Conservation (phyloP, 2,329 filamentous ascomycete species). For the Cordyceps farinosa region DNA sequence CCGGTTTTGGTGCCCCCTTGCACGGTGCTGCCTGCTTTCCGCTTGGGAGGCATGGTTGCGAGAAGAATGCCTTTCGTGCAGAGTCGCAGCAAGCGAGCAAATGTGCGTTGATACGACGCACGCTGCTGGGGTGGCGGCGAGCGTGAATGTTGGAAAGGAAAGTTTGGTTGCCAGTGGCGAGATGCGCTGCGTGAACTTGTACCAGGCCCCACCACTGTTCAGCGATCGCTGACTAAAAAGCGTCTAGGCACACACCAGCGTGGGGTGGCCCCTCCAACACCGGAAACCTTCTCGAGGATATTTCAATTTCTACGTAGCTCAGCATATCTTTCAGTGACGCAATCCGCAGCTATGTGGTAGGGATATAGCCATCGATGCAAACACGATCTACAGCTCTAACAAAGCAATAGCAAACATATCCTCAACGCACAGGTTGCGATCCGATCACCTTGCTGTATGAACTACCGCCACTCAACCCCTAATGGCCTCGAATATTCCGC, state of each 20-base stretch:
- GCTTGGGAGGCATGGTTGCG: constrained; percentile 62
- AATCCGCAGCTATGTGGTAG: constrained; percentile 36
- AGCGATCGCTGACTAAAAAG: constrained; percentile 8
- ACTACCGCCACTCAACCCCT: constrained; percentile 3
- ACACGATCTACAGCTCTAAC: constrained; percentile 1
- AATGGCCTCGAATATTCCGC: constrained; percentile 16
- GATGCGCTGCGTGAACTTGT: background rate
- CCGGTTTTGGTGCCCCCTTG: constrained; percentile 52
- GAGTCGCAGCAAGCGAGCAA: background rate
- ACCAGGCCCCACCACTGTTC: background rate
- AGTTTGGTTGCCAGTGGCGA: background rate
- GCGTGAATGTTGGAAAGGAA: background rate
- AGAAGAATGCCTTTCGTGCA: background rate
- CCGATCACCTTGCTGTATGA: constrained; percentile 89
- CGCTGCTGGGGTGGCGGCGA: background rate
- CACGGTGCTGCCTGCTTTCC: constrained; percentile 56
- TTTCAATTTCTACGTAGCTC: background rate
- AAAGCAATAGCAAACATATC: constrained; percentile 76
- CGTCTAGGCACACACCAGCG: background rate
- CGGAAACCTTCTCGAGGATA: background rate
- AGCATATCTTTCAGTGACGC: background rate
- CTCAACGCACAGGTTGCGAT: constrained; percentile 97
- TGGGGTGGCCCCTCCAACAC: constrained; percentile 11
- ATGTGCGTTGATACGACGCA: background rate
- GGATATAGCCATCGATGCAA: background rate